A percentile compares a stretch with the other conserved stretches of the same genome.
Evolutionary conservation across 495 filamentous ascomycete species (phyloP).

Genomic region (Neurospora sp.): DNA sequence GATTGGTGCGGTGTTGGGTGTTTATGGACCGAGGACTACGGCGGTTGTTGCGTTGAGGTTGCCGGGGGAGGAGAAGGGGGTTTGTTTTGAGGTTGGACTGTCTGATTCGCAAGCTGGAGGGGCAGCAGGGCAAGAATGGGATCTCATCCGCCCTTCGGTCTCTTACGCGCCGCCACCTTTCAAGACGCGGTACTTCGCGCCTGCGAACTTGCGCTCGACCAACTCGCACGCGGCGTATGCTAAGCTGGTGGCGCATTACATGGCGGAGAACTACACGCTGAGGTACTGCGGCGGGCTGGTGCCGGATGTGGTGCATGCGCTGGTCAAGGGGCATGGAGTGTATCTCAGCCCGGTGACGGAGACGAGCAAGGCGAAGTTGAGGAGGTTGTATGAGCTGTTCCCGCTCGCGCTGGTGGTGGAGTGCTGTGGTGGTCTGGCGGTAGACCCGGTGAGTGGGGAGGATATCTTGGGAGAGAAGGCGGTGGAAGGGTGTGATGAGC

Average conservation of each 20-base stretch:
- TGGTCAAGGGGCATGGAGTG: constrained; percentile 43
- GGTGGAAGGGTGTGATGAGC: constrained; percentile 33
- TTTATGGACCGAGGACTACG: constrained; percentile 42
- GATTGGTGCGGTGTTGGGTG: constrained; percentile 38
- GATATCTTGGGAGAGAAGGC: constrained; percentile 24
- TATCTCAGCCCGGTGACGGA: constrained; percentile 40
- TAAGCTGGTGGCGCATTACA: constrained; percentile 29
- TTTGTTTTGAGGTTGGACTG: constrained; percentile 36
- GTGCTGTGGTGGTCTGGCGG: constrained; percentile 39
- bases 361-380: constrained; percentile 37
- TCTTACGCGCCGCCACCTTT: constrained; percentile 16
- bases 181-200: constrained; percentile 39
- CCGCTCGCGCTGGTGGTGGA: constrained; percentile 43
- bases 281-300: constrained; percentile 44
- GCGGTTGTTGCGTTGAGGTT: constrained; percentile 36
- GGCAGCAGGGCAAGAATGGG: constrained; percentile 1
- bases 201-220: constrained; percentile 43
- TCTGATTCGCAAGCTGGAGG: background rate
- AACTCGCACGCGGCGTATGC: constrained; percentile 33
- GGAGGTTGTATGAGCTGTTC: constrained; percentile 39
- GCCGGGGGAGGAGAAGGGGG: constrained; percentile 16
- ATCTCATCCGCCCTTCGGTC: constrained; percentile 27
- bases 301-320: constrained; percentile 41
- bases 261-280: constrained; percentile 36
- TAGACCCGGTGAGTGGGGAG: constrained; percentile 30